Conservation (phyloP, 1,284 basidiomycete genomes). For the Puccinia sorghi region DNA sequence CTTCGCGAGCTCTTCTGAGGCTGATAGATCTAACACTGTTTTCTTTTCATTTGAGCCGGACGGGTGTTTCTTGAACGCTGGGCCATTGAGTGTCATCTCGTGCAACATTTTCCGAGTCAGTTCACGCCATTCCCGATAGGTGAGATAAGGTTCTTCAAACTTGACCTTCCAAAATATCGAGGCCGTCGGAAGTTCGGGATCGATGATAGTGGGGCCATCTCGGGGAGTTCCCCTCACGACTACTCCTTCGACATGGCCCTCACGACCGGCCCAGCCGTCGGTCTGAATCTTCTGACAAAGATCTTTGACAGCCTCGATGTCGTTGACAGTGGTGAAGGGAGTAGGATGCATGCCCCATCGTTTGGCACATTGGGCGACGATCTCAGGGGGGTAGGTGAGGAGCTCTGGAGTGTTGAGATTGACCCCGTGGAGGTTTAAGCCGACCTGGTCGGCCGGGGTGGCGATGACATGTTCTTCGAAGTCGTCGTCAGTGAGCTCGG, state of each 20-base stretch:
- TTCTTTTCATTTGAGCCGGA: neutral
- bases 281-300: conserved; percentile 58
- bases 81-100: neutral
- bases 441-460: conserved; percentile 77
- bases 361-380: conserved; percentile 76
- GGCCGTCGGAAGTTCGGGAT: conserved; percentile 63
- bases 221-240: conserved; percentile 66
- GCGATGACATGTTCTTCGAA: conserved; percentile 97
- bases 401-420: conserved; percentile 75
- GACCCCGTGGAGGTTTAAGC: conserved; percentile 89
- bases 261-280: conserved; percentile 71
- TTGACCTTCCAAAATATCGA: conserved; percentile 99
- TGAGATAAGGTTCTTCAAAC: conserved; percentile 97
- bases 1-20: conserved; percentile 7
- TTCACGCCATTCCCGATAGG: conserved; percentile 97
- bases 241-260: conserved; percentile 89
- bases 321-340: conserved; percentile 65
- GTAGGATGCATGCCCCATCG: conserved; percentile 92
- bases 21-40: neutral
- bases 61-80: neutral
- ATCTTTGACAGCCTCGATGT: conserved; percentile 68
- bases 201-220: conserved; percentile 57
- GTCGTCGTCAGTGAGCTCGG: conserved; percentile 85
- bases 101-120: conserved; percentile 68
- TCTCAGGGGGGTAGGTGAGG: conserved; percentile 68